These are phyloP conservation scores for Trichoderma koningii DNA, from an alignment of 2,329 filamentous ascomycete species.

Conservation along the genomic window DNA sequence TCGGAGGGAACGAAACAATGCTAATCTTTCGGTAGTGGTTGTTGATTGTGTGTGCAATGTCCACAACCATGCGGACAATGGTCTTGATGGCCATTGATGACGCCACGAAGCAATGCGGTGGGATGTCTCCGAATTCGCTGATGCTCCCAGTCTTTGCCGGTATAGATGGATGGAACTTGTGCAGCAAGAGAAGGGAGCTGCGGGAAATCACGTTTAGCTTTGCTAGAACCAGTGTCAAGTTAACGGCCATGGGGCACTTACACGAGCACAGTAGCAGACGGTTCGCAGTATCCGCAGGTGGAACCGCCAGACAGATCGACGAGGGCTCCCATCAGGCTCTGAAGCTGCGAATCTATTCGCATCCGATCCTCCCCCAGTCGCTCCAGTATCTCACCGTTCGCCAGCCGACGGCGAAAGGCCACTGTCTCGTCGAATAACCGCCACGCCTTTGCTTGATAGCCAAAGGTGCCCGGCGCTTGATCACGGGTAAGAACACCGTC, in stretches of 20 bases:
- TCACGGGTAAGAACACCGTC: neutral
- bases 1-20: constrained; percentile 13
- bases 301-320: neutral
- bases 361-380: neutral
- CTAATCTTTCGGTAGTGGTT: neutral
- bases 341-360: constrained; percentile 4
- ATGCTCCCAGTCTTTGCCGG: neutral
- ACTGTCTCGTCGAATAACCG: constrained; percentile 11
- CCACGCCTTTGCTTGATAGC: constrained; percentile 20
- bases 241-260: neutral
- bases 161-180: neutral
- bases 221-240: too few species aligned
- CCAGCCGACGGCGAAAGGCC: neutral
- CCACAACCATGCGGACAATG: constrained; percentile 19
- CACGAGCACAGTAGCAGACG: constrained; percentile 11
- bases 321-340: constrained; percentile 7
- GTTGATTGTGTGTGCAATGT: constrained; percentile 15
- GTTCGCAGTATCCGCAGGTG: constrained; percentile 15
- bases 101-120: neutral
- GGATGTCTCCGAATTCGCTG: neutral
- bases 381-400: neutral
- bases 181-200: constrained; percentile 17
- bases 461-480: constrained; percentile 8
- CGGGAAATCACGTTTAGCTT: neutral
- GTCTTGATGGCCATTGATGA: constrained; percentile 13